Percentiles rank a stretch among this genome's conserved stretches.
Conservation (phyloP, 1,139 yeast genomes). For the Yamadazyma epiphylla region DNA sequence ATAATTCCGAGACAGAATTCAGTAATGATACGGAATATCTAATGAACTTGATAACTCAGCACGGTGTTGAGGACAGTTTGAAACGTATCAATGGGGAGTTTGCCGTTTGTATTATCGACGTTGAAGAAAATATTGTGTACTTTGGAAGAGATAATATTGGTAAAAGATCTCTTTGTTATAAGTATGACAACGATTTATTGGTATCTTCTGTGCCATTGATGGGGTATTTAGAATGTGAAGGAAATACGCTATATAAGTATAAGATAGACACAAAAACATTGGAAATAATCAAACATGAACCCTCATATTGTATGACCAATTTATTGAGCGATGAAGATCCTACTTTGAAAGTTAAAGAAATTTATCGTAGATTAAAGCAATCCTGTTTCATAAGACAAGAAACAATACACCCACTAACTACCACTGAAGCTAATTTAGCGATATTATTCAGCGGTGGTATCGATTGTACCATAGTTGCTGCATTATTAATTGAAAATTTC, state of each 20-base stretch:
- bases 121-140: conserved; percentile 36
- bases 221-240: conserved; percentile 48
- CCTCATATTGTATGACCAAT: neutral
- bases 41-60: conserved; percentile 11
- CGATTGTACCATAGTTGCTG: conserved; percentile 81
- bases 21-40: conserved; percentile 33
- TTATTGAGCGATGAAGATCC: neutral
- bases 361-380: conserved; percentile 8
- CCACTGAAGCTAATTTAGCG: conserved; percentile 42
- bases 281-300: conserved; percentile 3
- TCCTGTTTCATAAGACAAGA: conserved; percentile 38
- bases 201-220: conserved; percentile 45
- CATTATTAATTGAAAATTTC: conserved; percentile 28
- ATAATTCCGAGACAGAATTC: conserved; percentile 49
- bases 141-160: conserved; percentile 88
- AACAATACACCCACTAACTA: conserved; percentile 56
- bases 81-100: conserved; percentile 71
- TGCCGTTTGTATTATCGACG: conserved; percentile 57
- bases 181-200: conserved; percentile 27
- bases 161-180: conserved; percentile 65
- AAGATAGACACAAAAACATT: conserved; percentile 18
- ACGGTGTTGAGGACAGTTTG: conserved; percentile 30
- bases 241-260: conserved; percentile 39
- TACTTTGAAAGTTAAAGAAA: conserved; percentile 1
- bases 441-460: conserved; percentile 90